phyloP scores from a whole-genome alignment of 2,329 filamentous ascomycete genomes.

The Beauveria sp. region DNA sequence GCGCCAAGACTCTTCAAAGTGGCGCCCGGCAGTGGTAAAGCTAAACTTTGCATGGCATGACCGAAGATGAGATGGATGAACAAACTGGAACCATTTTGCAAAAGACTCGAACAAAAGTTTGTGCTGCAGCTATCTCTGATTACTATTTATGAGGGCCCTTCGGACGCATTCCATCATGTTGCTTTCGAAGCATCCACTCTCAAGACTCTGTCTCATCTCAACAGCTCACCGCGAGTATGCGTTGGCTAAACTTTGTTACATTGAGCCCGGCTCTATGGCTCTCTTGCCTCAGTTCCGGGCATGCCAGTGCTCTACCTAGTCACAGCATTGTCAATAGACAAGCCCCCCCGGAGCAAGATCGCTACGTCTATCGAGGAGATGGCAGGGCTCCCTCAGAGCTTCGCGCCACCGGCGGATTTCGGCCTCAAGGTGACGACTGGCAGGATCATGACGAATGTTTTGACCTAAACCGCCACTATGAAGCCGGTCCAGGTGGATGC shows the following conservation, averaged over 20 bases:
- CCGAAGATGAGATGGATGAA: too few relatives aligned
- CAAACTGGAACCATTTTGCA: too few relatives aligned
- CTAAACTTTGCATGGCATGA: too few relatives aligned
- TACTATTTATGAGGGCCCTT: neutral
- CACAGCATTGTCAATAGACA: neutral
- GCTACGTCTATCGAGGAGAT: constrained; percentile 10
- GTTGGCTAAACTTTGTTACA: neutral
- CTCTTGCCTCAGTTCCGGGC: neutral
- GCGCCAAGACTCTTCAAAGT: too few relatives aligned
- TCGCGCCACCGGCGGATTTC: constrained; percentile 1
- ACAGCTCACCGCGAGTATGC: neutral
- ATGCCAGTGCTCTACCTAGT: neutral
- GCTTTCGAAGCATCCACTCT: neutral
- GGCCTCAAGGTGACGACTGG: constrained; percentile 7
- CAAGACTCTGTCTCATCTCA: neutral
- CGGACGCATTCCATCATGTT: neutral
- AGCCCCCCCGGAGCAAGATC: neutral
- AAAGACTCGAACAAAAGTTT: too few relatives aligned
- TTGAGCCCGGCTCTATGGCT: neutral
- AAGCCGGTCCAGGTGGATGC: neutral
- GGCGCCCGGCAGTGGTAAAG: too few relatives aligned
- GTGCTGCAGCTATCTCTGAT: neutral
- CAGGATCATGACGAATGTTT: neutral
- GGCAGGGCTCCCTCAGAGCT: constrained; percentile 6
- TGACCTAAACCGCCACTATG: neutral